Conservation (phyloP, 2,329 filamentous ascomycete species). For the Xylariales sp. region DNA sequence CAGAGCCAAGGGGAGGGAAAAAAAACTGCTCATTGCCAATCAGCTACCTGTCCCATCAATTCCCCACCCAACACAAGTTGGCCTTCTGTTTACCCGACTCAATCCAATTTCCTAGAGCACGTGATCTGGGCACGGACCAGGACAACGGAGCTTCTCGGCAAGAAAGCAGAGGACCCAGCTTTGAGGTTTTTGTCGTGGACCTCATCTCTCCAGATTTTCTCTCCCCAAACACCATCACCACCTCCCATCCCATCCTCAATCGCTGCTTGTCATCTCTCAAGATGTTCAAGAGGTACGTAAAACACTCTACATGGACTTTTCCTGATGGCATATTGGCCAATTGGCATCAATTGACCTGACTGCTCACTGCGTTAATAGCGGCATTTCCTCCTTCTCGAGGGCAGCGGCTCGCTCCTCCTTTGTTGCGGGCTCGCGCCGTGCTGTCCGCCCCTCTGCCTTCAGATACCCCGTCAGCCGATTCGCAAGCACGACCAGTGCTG, state of each 20-base stretch:
- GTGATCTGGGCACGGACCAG: slow-evolving; percentile 5
- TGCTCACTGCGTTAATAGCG: slow-evolving; percentile 41
- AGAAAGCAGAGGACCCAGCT: slow-evolving; percentile 6
- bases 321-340: slow-evolving; percentile 28
- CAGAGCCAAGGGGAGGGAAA: too few species aligned
- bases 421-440: slow-evolving; percentile 53
- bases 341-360: slow-evolving; percentile 50
- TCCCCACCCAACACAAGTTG: too few species aligned
- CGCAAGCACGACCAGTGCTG: slow-evolving; percentile 53
- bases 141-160: slow-evolving; percentile 7
- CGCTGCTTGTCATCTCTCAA: slow-evolving; percentile 66
- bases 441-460: slow-evolving; percentile 52
- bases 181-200: slow-evolving; percentile 12
- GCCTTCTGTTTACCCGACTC: slow-evolving; percentile 7
- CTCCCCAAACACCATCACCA: slow-evolving; percentile 34
- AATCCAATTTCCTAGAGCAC: slow-evolving; percentile 5
- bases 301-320: slow-evolving; percentile 22
- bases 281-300: slow-evolving; percentile 79
- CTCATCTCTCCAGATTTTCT: slow-evolving; percentile 17
- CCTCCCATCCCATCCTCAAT: slow-evolving; percentile 54
- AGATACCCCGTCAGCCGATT: slow-evolving; percentile 53
- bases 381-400: slow-evolving; percentile 62
- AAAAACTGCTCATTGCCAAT: too few species aligned
- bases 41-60: too few species aligned
- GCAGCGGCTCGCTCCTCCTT: slow-evolving; percentile 58